These are phyloP conservation scores for Penicillium canariense DNA, from an alignment of 495 filamentous ascomycete genomes.

Conservation along the genomic window DNA sequence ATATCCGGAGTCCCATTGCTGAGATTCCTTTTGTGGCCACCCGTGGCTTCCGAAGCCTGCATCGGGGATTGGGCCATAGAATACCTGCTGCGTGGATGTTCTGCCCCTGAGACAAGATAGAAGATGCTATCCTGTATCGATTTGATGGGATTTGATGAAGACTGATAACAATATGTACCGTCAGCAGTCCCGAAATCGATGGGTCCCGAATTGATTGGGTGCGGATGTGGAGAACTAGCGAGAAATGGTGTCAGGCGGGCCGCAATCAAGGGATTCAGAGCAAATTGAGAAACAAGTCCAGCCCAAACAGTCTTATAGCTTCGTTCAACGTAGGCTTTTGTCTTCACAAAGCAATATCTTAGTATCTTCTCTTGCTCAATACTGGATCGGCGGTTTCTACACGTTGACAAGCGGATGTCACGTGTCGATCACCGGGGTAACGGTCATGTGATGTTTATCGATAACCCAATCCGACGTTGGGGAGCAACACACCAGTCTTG, in stretches of 20 bases:
- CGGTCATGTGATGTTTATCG: conserved; percentile 43
- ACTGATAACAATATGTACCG: neutral
- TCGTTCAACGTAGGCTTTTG: neutral
- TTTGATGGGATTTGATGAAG: neutral
- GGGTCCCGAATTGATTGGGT: conserved; percentile 15
- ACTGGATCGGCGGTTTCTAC: neutral
- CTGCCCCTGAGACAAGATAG: neutral
- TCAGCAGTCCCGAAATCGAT: conserved; percentile 2
- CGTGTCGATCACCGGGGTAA: conserved; percentile 40
- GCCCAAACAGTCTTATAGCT: neutral
- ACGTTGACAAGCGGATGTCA: conserved; percentile 2
- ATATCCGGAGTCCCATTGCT: conserved; percentile 29
- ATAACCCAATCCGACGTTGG: conserved; percentile 30
- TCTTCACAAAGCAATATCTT: neutral
- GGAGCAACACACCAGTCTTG: neutral
- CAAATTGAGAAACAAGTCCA: neutral
- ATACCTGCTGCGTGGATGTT: neutral
- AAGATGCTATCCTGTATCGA: neutral
- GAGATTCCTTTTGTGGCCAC: conserved; percentile 27
- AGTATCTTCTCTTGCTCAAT: neutral
- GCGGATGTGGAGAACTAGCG: neutral
- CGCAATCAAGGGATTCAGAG: neutral
- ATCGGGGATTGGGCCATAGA: neutral
- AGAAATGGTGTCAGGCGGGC: neutral
- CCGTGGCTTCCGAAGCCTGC: conserved; percentile 7